Evolutionary conservation across 768 basidiomycete species (phyloP), one percentile per base, ranked within the genome.

Genomic region (Daedaleopsis sinensis): DNA sequence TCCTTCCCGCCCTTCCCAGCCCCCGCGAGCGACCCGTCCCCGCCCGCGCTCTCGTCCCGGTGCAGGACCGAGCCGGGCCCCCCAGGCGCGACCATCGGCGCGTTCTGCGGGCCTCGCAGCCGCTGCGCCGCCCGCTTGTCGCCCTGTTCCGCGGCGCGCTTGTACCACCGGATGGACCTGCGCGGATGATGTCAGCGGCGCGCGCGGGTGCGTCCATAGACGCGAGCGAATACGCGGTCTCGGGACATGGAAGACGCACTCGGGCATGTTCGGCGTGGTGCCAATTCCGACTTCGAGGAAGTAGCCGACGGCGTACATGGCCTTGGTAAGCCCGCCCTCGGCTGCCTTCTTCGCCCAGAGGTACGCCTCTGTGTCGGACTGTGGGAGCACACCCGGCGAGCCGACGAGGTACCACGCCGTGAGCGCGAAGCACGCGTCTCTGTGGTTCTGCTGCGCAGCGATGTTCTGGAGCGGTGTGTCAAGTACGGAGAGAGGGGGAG

Each of bases 401-500:
- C 97, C 97, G 61, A 98, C 96, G 65, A 99, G 89, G 71, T 99
- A 99, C 96, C 96, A 99, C 8, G 97, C 96, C 18, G 97, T 98
- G 44, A 99, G 81, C 1, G 97, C 96, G 70, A 98, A 98, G 73
- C 96, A 98, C 0, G 96, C 95, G 70, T 98, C 97, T 5, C 92
- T 89, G 72, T 99, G 97, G 68, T 88, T 89, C 77, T 98, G 96
- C 71, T 98, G 96, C 3, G 97, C 97, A 35, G 96, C 96, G 65
- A 98, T 98, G 70, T 98, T 98, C 93, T 94, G 69, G 21, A 49
- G 21, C 21, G 37, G 49, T n/a, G 49, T 5, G 23, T n/a, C 23
- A 23, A 49, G 38, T 24, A 47, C 39, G 24, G 36, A 44, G 36
- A 36, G 13, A 47, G 39, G 16, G 39, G 9, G n/a, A 42, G n/a